phyloP scores from a whole-genome alignment of 2,329 filamentous ascomycete genomes.

The Diatrype stigma region DNA sequence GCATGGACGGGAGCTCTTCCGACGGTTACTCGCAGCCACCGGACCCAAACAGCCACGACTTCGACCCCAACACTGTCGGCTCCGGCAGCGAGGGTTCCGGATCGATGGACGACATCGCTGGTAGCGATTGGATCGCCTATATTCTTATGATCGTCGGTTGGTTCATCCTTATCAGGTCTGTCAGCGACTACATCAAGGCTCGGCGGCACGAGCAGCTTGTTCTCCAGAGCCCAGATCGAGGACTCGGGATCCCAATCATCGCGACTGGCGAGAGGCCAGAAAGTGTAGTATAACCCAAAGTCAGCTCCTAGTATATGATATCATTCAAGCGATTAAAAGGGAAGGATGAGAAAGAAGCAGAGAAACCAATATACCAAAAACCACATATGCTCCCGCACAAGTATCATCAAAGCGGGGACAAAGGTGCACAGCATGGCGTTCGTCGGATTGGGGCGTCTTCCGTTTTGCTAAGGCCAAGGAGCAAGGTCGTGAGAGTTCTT shows the following conservation, averaged over 20 bases:
- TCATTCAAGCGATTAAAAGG: too few relatives aligned
- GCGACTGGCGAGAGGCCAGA: constrained; percentile 79
- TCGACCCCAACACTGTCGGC: constrained; percentile 67
- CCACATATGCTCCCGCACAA: too few relatives aligned
- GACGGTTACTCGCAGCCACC: constrained; percentile 66
- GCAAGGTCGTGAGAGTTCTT: too few relatives aligned
- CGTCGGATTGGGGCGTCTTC: too few relatives aligned
- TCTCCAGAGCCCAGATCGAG: constrained; percentile 85
- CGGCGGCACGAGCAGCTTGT: constrained; percentile 90
- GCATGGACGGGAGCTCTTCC: constrained; percentile 41
- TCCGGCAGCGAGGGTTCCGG: constrained; percentile 31
- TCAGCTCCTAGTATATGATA: not conserved
- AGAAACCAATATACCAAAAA: too few relatives aligned
- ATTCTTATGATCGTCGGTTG: constrained; percentile 94
- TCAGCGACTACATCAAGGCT: constrained; percentile 84
- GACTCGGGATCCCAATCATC: constrained; percentile 78
- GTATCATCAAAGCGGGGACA: too few relatives aligned
- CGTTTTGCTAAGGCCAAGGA: too few relatives aligned
- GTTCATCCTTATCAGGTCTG: constrained; percentile 94
- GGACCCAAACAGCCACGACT: constrained; percentile 87
- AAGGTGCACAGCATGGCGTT: too few relatives aligned
- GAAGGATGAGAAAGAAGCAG: too few relatives aligned
- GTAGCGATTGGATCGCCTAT: constrained; percentile 87
- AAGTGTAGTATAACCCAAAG: constrained; percentile 57
- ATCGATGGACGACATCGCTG: constrained; percentile 56